Percentiles rank a stretch among this genome's conserved stretches.
These are phyloP conservation scores for Backusella tuberculispora DNA, from an alignment of 192 early-diverging fungal genomes.

Conservation along the genomic window DNA sequence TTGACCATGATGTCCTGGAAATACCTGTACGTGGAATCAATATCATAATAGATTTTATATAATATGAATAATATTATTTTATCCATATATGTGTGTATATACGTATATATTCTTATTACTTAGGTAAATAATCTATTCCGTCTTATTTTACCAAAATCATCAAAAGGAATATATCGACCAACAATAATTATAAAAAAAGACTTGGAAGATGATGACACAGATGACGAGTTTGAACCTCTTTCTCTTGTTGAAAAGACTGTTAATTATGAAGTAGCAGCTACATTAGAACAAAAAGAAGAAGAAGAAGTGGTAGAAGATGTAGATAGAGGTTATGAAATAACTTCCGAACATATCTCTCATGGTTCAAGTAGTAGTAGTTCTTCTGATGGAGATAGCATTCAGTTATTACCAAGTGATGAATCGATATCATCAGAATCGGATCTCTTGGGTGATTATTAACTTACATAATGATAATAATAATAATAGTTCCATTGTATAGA, in stretches of 20 bases:
- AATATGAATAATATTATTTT: no score
- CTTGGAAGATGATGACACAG: neutral
- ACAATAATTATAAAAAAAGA: neutral
- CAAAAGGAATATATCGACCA: conserved; percentile 1
- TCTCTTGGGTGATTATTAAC: neutral
- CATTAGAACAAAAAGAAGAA: neutral
- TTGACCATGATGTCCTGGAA: neutral
- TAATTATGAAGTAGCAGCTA: neutral
- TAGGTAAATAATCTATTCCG: conserved; percentile 5
- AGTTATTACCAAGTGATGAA: neutral
- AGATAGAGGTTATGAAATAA: no score
- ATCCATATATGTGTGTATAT: no score
- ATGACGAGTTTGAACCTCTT: neutral
- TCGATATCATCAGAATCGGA: conserved; percentile 8
- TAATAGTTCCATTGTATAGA: no score
- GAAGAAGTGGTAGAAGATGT: neutral
- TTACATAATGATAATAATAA: no score
- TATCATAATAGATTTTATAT: no score
- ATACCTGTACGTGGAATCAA: neutral
- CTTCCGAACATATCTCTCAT: no score
- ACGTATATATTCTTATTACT: neutral
- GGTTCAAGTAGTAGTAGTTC: no score
- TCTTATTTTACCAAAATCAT: conserved; percentile 4
- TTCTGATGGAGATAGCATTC: neutral
- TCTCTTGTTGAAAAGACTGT: neutral